Percentiles rank a stretch among this genome's conserved stretches.
These are phyloP conservation scores for Ogataea hybrid DNA, from an alignment of 1,139 yeast species.

Conservation along the genomic window DNA sequence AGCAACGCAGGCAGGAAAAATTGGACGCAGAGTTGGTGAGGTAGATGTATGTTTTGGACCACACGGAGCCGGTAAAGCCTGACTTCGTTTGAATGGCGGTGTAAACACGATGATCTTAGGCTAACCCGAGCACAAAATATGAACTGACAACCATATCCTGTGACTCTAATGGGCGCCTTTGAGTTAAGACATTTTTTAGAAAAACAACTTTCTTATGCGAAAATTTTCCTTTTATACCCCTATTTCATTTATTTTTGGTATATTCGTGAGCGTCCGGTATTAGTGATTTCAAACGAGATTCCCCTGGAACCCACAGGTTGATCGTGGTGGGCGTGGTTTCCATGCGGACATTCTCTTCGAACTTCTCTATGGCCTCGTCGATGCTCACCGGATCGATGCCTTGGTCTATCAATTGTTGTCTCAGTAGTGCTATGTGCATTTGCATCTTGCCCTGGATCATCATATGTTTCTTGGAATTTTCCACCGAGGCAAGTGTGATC, in stretches of 20 bases:
- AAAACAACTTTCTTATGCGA: slow-evolving; percentile 17
- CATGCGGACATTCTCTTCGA: slow-evolving; percentile 53
- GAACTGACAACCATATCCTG: slow-evolving; percentile 56
- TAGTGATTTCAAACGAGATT: slow-evolving; percentile 43
- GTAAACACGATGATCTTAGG: slow-evolving; percentile 54
- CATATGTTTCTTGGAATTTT: slow-evolving; percentile 46
- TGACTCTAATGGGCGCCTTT: slow-evolving; percentile 96
- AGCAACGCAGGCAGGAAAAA: slow-evolving; percentile 51
- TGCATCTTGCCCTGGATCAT: slow-evolving; percentile 52
- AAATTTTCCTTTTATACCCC: slow-evolving; percentile 10
- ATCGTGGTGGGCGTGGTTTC: slow-evolving; percentile 54
- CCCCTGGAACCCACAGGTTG: slow-evolving; percentile 59
- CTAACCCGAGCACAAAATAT: slow-evolving; percentile 85
- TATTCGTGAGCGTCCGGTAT: slow-evolving; percentile 63
- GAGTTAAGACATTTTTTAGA: slow-evolving; percentile 61
- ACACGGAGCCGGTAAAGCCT: slow-evolving; percentile 8
- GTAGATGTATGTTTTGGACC: slow-evolving; percentile 14
- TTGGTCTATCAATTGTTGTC: slow-evolving; percentile 52
- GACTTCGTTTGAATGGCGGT: slow-evolving; percentile 6
- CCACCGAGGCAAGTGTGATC: slow-evolving; percentile 37
- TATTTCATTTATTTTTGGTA: slow-evolving; percentile 37
- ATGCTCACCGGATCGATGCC: slow-evolving; percentile 54
- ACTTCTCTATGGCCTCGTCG: slow-evolving; percentile 50
- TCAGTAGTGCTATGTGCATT: slow-evolving; percentile 59
- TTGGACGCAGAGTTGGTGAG: slow-evolving; percentile 50